Percentiles rank a stretch among this genome's conserved stretches.
Conservation (phyloP, 768 basidiomycete species). For the Lyophyllum decastes region DNA sequence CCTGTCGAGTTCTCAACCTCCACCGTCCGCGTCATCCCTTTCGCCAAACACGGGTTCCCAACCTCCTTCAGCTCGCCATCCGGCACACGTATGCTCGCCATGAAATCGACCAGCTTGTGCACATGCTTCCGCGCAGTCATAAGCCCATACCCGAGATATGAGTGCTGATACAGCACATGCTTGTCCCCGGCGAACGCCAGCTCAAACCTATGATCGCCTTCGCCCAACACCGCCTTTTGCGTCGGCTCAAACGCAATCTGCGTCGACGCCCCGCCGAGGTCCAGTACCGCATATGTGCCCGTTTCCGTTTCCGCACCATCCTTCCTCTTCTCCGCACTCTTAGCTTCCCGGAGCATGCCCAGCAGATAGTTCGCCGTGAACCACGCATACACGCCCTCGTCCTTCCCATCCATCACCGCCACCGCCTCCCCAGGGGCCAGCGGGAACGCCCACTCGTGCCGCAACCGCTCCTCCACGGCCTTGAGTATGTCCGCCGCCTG, state of each 20-base stretch:
- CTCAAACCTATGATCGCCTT: conserved; percentile 92
- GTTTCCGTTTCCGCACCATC: conserved; percentile 32
- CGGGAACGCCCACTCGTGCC: conserved; percentile 11
- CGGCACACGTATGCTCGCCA: conserved; percentile 45
- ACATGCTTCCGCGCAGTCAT: conserved; percentile 86
- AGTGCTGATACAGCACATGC: conserved; percentile 92
- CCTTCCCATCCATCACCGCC: conserved; percentile 90
- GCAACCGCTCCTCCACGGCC: conserved; percentile 33
- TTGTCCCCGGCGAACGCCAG: conserved; percentile 71
- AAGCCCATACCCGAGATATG: conserved; percentile 92
- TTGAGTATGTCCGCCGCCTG: conserved; percentile 40
- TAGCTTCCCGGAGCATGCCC: conserved; percentile 60
- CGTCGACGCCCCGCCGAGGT: conserved; percentile 95
- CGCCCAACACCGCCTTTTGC: conserved; percentile 44
- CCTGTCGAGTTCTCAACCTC: conserved; percentile 55
- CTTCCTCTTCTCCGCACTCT: conserved; percentile 32
- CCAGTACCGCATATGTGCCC: conserved; percentile 78
- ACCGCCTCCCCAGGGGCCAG: conserved; percentile 60
- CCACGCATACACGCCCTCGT: conserved; percentile 99
- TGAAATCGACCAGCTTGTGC: conserved; percentile 90
- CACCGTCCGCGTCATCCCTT: conserved; percentile 61
- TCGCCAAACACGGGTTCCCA: conserved; percentile 83
- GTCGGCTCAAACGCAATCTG: conserved; percentile 96
- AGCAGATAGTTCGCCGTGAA: conserved; percentile 96
- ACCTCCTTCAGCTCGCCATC: conserved; percentile 27